Conservation (phyloP, 2,329 filamentous ascomycete species). For the Ramichloridium luteum region DNA sequence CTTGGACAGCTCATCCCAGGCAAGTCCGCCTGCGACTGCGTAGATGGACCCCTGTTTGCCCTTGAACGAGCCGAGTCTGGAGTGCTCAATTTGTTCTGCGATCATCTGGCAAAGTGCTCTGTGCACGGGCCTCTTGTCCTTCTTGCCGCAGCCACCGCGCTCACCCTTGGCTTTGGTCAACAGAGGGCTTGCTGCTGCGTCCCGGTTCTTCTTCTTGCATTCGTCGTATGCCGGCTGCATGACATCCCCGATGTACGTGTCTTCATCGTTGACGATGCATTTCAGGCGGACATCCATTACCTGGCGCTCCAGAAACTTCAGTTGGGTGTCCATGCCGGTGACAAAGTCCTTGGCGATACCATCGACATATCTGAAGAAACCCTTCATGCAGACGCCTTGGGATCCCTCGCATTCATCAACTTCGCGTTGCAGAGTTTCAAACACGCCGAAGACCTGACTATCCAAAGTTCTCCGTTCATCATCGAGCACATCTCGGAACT, state of each 20-base stretch:
- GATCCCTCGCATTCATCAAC: conserved; percentile 1
- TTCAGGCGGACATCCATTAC: not conserved
- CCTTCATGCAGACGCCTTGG: not conserved
- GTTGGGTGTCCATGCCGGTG: not conserved
- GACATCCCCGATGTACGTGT: not conserved
- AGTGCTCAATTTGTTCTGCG: not conserved
- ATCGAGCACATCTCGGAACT: not conserved
- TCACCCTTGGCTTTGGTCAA: too few species aligned
- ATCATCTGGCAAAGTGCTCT: not conserved
- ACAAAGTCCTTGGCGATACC: not conserved
- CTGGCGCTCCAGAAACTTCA: not conserved
- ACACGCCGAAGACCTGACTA: not conserved
- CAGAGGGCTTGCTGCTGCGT: too few species aligned
- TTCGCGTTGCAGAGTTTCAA: not conserved
- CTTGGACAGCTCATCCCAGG: not conserved
- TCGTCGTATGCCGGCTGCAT: conserved; percentile 1
- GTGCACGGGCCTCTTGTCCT: not conserved
- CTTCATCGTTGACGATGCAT: not conserved
- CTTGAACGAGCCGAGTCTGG: not conserved
- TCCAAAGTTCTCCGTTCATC: not conserved
- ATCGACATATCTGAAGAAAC: not conserved
- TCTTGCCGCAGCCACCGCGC: not conserved
- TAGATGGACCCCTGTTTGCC: not conserved
- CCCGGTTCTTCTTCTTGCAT: not conserved
- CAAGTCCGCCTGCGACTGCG: not conserved